Evolutionary conservation across 2,329 filamentous ascomycete species (phyloP).

Genomic region (Beauveria brongniartii): DNA sequence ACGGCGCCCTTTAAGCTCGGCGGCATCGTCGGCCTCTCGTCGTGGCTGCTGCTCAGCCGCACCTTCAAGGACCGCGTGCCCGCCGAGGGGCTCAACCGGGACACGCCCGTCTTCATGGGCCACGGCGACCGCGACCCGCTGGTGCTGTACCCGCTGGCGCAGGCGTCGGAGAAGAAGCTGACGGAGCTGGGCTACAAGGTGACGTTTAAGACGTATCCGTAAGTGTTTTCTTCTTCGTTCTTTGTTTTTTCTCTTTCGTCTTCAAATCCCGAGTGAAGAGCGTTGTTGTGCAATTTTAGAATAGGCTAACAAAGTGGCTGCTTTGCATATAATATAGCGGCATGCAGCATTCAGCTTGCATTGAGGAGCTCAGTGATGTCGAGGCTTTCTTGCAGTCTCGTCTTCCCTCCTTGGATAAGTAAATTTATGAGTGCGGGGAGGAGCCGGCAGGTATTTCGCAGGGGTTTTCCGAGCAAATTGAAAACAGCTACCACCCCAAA

Average conservation of each 20-base stretch:
- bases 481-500: too few species aligned
- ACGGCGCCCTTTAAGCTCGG: constrained; percentile 67
- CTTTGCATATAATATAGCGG: constrained; percentile 37
- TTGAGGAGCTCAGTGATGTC: constrained; percentile 74
- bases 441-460: too few species aligned
- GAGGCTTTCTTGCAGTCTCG: constrained; percentile 48
- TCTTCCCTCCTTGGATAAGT: constrained; percentile 30
- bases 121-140: constrained; percentile 71
- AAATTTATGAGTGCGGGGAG: not conserved
- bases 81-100: constrained; percentile 37
- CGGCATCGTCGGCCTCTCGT: constrained; percentile 81
- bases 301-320: not conserved
- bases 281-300: not conserved
- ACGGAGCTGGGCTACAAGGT: constrained; percentile 65
- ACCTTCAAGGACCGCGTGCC: constrained; percentile 36
- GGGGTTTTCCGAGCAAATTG: too few species aligned
- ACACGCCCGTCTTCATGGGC: constrained; percentile 75
- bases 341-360: constrained; percentile 67
- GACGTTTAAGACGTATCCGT: constrained; percentile 69
- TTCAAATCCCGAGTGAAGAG: not conserved
- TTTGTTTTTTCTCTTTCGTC: not conserved
- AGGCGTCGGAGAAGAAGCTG: constrained; percentile 57
- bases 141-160: constrained; percentile 61
- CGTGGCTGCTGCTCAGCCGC: constrained; percentile 62
- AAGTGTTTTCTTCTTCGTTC: constrained; percentile 22